Conservation (phyloP, 1,284 basidiomycete species). For the Irpex lacteus region DNA sequence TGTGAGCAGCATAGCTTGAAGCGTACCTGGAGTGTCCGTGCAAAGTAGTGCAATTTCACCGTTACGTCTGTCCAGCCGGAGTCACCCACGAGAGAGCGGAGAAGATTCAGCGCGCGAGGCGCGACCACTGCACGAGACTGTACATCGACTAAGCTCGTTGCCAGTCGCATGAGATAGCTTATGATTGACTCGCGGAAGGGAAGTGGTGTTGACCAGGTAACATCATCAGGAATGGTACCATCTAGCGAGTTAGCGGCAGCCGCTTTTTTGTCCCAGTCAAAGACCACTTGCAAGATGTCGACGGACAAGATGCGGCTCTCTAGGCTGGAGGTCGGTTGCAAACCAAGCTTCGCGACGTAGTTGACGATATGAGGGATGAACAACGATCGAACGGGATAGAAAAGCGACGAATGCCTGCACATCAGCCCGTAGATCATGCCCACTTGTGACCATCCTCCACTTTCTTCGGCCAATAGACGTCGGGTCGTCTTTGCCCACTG, state of each 20-base stretch:
- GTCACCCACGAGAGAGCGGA: conserved; percentile 80
- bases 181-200: conserved; percentile 87
- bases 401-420: conserved; percentile 88
- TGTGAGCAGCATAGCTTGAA: neutral
- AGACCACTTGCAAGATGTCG: conserved; percentile 85
- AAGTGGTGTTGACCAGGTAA: conserved; percentile 73
- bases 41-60: conserved; percentile 89
- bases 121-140: conserved; percentile 64
- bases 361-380: conserved; percentile 97
- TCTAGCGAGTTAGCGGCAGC: conserved; percentile 27
- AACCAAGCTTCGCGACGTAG: conserved; percentile 85
- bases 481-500: conserved; percentile 92
- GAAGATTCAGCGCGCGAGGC: conserved; percentile 76
- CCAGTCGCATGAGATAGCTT: conserved; percentile 90
- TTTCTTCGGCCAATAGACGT: conserved; percentile 88
- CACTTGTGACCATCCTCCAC: conserved; percentile 78
- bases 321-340: conserved; percentile 69
- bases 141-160: conserved; percentile 73
- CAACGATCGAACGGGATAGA: conserved; percentile 90
- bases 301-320: conserved; percentile 84
- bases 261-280: conserved; percentile 81
- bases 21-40: conserved; percentile 75
- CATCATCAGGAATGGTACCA: conserved; percentile 22
- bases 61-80: conserved; percentile 93
- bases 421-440: conserved; percentile 92